Conservation (phyloP, 306 rosid species). For the Cicer chorassanicum region DNA sequence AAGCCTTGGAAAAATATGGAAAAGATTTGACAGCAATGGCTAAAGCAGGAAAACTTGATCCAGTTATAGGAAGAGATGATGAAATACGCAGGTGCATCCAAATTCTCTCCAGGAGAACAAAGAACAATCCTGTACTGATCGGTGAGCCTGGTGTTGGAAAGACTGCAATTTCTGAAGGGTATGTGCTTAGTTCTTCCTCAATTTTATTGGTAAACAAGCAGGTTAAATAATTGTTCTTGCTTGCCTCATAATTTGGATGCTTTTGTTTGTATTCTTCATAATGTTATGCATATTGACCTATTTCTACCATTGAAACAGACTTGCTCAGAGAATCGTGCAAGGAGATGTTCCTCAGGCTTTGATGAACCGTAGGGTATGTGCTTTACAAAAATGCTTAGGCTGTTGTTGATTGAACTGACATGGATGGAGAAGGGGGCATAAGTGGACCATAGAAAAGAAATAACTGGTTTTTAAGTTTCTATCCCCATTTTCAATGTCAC, state of each 20-base stretch:
- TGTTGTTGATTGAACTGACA: constrained; percentile 13
- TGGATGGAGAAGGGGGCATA: constrained; percentile 11
- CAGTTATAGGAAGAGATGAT: constrained; percentile 98
- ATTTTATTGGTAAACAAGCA: not conserved
- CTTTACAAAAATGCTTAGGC: constrained; percentile 32
- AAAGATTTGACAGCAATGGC: constrained; percentile 98
- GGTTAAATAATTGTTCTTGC: constrained; percentile 28
- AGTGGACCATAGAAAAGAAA: not conserved
- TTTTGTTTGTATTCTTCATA: constrained; percentile 6
- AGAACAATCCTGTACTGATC: constrained; percentile 95
- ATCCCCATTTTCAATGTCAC: constrained; percentile 7
- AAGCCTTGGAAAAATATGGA: constrained; percentile 91
- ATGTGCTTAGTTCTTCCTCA: constrained; percentile 37
- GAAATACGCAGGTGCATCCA: constrained; percentile 98
- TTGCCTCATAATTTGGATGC: constrained; percentile 27
- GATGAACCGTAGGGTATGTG: constrained; percentile 90
- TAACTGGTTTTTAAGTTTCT: constrained; percentile 18
- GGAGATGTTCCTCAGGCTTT: constrained; percentile 97
- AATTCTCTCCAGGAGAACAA: constrained; percentile 97
- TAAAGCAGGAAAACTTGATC: constrained; percentile 90
- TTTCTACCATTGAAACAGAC: constrained; percentile 62
- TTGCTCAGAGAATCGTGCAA: constrained; percentile 96
- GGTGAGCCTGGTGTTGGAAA: constrained; percentile 99
- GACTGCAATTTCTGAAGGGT: constrained; percentile 99
- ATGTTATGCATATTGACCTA: constrained; percentile 10